phyloP scores from a whole-genome alignment of 164 flowering plant species.

The Akebia trifoliata region DNA sequence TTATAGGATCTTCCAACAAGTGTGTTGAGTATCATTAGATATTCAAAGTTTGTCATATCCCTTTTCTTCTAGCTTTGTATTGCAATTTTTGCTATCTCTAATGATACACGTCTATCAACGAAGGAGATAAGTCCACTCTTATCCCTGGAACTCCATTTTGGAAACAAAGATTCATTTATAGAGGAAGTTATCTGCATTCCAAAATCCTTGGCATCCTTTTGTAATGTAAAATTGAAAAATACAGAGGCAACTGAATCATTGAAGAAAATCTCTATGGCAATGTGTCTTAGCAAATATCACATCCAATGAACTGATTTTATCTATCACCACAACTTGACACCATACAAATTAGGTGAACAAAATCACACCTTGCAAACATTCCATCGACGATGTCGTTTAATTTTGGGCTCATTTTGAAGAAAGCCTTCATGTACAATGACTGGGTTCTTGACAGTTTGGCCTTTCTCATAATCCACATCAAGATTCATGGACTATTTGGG shows the following conservation, averaged over 20 bases:
- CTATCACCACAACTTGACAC: conserved; percentile 32
- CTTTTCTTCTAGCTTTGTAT: conserved; percentile 95
- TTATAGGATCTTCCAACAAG: conserved; percentile 96
- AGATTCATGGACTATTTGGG: conserved; percentile 34
- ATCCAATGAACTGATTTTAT: conserved; percentile 95
- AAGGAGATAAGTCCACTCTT: conserved; percentile 67
- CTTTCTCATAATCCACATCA: conserved; percentile 43
- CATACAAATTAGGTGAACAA: conserved; percentile 1
- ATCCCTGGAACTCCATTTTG: conserved; percentile 67
- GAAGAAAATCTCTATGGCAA: conserved; percentile 91
- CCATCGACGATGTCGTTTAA: conserved; percentile 92
- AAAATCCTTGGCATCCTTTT: conserved; percentile 78
- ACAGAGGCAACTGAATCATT: conserved; percentile 72
- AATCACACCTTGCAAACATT: conserved; percentile 56
- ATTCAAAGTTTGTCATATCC: conserved; percentile 95
- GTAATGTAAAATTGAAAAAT: conserved; percentile 79
- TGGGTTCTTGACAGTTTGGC: conserved; percentile 24
- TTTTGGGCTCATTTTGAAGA: conserved; percentile 35
- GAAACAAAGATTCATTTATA: conserved; percentile 71
- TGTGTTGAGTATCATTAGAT: conserved; percentile 88
- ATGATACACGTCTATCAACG: conserved; percentile 82
- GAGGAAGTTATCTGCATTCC: conserved; percentile 74
- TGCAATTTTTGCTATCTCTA: conserved; percentile 88
- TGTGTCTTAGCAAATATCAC: conserved; percentile 85
- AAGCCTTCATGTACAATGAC: conserved; percentile 24